Conservation (phyloP, 768 basidiomycete species). For the Amanita rimosa region DNA sequence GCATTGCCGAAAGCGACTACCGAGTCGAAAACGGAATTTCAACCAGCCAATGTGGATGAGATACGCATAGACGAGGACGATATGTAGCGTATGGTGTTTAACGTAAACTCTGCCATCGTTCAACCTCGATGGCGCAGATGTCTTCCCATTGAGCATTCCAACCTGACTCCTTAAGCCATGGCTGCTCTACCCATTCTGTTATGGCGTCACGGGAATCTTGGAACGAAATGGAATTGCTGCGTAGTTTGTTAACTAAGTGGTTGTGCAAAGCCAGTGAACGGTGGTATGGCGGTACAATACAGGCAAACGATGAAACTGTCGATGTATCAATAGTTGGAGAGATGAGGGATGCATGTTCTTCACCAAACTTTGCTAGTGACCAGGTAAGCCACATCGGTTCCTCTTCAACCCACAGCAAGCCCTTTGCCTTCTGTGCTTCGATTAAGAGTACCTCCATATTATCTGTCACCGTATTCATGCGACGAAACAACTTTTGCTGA, state of each 20-base stretch:
- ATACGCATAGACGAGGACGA: constrained; percentile 86
- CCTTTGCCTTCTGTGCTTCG: constrained; percentile 64
- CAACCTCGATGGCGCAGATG: constrained; percentile 65
- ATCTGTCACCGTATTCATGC: constrained; percentile 53
- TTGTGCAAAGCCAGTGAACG: constrained; percentile 48
- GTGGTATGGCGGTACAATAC: constrained; percentile 52
- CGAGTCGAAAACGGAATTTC: constrained; percentile 15
- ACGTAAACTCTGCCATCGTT: constrained; percentile 41
- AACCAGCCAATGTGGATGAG: constrained; percentile 59
- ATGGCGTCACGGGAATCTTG: constrained; percentile 55
- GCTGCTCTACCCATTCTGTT: constrained; percentile 58
- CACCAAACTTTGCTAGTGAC: constrained; percentile 73
- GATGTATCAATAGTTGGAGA: not conserved
- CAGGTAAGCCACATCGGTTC: constrained; percentile 79
- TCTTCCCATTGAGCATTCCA: constrained; percentile 75
- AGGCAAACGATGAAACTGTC: constrained; percentile 43
- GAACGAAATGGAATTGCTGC: constrained; percentile 58
- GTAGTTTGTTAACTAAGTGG: constrained; percentile 44
- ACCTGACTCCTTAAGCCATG: constrained; percentile 50
- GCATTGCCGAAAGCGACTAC: constrained; percentile 26
- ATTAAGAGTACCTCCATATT: constrained; percentile 49
- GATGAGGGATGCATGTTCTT: constrained; percentile 9
- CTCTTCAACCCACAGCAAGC: constrained; percentile 56
- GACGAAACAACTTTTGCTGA: constrained; percentile 62
- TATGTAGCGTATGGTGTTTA: constrained; percentile 20